Conservation (phyloP, 306 rosid species). For the Delonix regia region DNA sequence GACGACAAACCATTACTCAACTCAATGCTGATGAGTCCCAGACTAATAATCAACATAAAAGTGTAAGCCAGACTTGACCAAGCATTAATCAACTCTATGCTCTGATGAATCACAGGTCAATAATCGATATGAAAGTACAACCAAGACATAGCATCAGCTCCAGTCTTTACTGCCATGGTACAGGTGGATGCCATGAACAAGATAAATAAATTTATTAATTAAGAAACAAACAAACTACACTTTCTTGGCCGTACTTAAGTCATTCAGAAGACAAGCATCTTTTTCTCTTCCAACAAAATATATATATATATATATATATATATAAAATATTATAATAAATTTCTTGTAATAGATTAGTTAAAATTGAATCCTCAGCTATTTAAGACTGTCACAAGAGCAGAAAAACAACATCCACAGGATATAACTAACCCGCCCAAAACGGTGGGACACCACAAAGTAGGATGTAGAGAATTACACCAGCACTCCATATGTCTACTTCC, state of each 20-base stretch:
- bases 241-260: not conserved
- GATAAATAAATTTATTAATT: not conserved
- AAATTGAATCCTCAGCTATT: slow-evolving; percentile 19
- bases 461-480: slow-evolving; percentile 93
- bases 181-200: not conserved
- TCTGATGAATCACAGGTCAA: not conserved
- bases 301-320: not conserved
- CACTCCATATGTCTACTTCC: slow-evolving; percentile 95
- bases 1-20: not conserved
- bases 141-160: not conserved
- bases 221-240: slow-evolving; percentile 2
- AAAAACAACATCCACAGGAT: slow-evolving; percentile 30
- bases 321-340: not conserved
- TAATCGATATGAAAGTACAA: not conserved
- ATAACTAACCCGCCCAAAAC: slow-evolving; percentile 93
- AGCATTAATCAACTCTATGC: not conserved
- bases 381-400: slow-evolving; percentile 1
- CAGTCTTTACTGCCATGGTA: not conserved
- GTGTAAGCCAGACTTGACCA: not conserved
- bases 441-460: slow-evolving; percentile 95
- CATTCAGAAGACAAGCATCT: not conserved
- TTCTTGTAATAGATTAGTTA: not conserved
- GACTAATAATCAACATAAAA: not conserved
- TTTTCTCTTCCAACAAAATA: slow-evolving; percentile 10
- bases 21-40: slow-evolving; percentile 7